These are phyloP conservation scores for Spencermartinsiella europaea DNA, from an alignment of 805 yeast genomes.

Conservation along the genomic window DNA sequence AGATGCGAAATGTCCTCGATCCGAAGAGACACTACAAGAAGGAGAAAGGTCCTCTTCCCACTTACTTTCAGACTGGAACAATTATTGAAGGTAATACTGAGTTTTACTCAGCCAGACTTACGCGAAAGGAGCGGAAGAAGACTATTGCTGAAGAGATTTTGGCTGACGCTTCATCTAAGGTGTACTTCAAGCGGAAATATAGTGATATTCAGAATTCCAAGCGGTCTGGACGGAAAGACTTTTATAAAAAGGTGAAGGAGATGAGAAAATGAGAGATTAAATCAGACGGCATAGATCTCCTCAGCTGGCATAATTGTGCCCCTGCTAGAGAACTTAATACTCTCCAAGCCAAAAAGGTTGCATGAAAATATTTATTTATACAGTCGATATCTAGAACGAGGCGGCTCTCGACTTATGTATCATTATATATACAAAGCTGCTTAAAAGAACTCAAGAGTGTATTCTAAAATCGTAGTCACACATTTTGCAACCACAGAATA, in stretches of 20 bases:
- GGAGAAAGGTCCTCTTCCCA: constrained; percentile 67
- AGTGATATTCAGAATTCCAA: constrained; percentile 66
- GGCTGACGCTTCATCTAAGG: constrained; percentile 60
- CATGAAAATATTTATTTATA: no score
- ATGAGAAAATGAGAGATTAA: constrained; percentile 55
- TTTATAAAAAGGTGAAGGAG: constrained; percentile 57
- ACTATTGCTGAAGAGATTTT: constrained; percentile 80
- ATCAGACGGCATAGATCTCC: no score
- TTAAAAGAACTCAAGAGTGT: no score
- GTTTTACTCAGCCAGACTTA: constrained; percentile 60
- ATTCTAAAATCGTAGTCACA: no score
- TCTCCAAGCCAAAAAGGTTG: no score
- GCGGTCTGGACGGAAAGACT: constrained; percentile 60
- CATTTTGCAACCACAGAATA: no score
- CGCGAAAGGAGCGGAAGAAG: constrained; percentile 65
- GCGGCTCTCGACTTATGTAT: no score
- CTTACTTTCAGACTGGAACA: constrained; percentile 84
- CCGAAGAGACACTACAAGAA: constrained; percentile 94
- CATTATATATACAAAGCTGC: no score
- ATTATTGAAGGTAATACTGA: constrained; percentile 79
- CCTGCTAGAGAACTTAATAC: no score
- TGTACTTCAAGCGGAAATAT: constrained; percentile 82
- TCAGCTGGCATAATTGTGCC: no score
- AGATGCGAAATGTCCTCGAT: constrained; percentile 86
- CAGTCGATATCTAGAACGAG: no score